phyloP scores from a whole-genome alignment of 352 stramenopile species.

The Saprolegnia parasitica region DNA sequence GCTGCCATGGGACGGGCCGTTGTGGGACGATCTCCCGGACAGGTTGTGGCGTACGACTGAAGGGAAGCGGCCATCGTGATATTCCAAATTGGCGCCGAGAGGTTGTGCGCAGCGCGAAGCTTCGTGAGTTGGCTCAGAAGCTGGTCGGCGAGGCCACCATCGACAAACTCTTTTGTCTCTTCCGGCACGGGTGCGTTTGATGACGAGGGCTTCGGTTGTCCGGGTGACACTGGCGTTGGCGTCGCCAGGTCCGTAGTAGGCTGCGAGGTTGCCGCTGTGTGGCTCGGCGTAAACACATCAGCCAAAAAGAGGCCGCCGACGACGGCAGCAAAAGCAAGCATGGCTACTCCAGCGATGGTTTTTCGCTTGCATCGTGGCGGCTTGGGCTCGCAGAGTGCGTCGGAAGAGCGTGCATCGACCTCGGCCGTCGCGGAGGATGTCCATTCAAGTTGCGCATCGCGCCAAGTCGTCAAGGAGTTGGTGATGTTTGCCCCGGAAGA shows the following conservation, averaged over 20 bases:
- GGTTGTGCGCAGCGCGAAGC: constrained; percentile 4
- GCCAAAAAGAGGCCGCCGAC: neutral
- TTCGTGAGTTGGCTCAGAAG: constrained; percentile 1
- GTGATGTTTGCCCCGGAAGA: constrained; percentile 3
- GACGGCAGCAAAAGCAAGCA: neutral
- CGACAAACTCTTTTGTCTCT: neutral
- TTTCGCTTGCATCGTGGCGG: neutral
- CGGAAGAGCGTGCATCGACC: neutral
- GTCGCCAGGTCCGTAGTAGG: neutral
- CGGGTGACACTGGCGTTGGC: neutral
- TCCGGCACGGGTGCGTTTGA: neutral
- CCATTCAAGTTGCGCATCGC: constrained; percentile 3
- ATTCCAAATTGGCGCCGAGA: constrained; percentile 3
- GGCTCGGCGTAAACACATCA: neutral
- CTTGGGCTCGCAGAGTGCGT: neutral
- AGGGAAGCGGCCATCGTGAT: neutral
- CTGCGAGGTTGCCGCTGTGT: neutral
- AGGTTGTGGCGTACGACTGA: constrained; percentile 1
- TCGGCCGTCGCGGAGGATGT: neutral
- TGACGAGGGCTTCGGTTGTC: neutral
- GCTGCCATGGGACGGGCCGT: neutral
- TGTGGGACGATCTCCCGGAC: constrained; percentile 4
- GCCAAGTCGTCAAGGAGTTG: constrained; percentile 1
- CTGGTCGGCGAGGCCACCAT: neutral
- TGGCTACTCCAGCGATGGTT: neutral